phyloP scores from a whole-genome alignment of 768 basidiomycete genomes.

The Sistotremastrum niveocremeum region DNA sequence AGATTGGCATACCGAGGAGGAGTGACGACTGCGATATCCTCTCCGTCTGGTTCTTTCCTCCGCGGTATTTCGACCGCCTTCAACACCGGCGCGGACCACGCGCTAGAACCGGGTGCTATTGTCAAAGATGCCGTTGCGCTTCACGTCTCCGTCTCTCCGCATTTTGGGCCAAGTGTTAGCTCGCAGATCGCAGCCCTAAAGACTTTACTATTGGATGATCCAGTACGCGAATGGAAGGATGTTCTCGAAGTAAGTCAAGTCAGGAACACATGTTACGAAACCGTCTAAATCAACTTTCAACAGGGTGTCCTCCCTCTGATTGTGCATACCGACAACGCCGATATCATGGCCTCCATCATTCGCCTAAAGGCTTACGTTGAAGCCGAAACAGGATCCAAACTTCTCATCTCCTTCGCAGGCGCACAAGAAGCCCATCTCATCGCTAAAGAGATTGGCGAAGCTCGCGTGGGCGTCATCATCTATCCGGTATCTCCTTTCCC shows the following conservation, averaged over 20 bases:
- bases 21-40: conserved; percentile 53
- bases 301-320: conserved; percentile 24
- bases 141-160: conserved; percentile 31
- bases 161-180: conserved; percentile 39
- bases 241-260: conserved; percentile 22
- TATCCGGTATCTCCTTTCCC: conserved; percentile 52
- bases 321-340: conserved; percentile 24
- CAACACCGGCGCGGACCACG: conserved; percentile 41
- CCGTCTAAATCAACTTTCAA: conserved; percentile 12
- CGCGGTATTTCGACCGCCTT: conserved; percentile 52
- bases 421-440: conserved; percentile 52
- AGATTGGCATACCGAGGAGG: conserved; percentile 42
- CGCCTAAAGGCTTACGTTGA: conserved; percentile 22
- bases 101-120: conserved; percentile 50
- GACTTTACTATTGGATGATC: conserved; percentile 25
- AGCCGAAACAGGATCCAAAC: conserved; percentile 7
- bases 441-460: conserved; percentile 45
- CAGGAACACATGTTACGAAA: conserved; percentile 18
- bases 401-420: conserved; percentile 46
- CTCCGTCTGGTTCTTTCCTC: conserved; percentile 43
- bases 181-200: conserved; percentile 49
- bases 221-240: conserved; percentile 13
- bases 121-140: conserved; percentile 51
- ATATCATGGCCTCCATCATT: conserved; percentile 27
- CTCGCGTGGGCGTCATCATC: conserved; percentile 61